phyloP scores from a whole-genome alignment of 2,329 filamentous ascomycete species.

The Rasamsonia emersonii region DNA sequence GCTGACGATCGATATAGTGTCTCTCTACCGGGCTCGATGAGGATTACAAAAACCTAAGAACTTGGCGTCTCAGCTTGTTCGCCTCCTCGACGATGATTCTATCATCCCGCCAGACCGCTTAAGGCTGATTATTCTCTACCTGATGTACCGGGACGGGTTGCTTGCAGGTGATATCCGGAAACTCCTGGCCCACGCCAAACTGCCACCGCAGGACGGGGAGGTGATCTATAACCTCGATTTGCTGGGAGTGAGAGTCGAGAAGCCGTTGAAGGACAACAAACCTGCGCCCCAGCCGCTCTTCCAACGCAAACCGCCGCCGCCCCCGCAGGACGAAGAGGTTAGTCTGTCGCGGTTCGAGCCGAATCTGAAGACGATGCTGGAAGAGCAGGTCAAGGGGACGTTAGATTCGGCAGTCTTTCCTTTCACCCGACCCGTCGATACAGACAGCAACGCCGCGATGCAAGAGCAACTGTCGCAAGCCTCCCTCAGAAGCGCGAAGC shows the following conservation, averaged over 20 bases:
- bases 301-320: conserved; percentile 50
- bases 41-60: conserved; percentile 88
- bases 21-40: conserved; percentile 89
- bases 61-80: conserved; percentile 72
- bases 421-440: conserved; percentile 58
- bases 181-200: conserved; percentile 70
- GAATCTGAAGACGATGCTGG: conserved; percentile 71
- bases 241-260: conserved; percentile 65
- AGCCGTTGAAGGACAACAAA: conserved; percentile 68
- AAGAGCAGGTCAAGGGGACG: conserved; percentile 59
- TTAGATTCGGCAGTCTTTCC: conserved; percentile 62
- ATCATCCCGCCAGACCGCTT: conserved; percentile 66
- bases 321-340: conserved; percentile 62
- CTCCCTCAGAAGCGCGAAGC: conserved; percentile 83
- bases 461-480: conserved; percentile 52
- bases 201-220: conserved; percentile 65
- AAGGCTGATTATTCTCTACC: conserved; percentile 75
- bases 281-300: conserved; percentile 62
- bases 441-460: conserved; percentile 36
- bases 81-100: conserved; percentile 76
- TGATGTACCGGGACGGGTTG: conserved; percentile 78
- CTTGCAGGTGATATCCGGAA: conserved; percentile 76
- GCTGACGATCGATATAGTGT: conserved; percentile 38
- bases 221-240: conserved; percentile 67
- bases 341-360: conserved; percentile 82